Conservation (phyloP, 2,329 filamentous ascomycete species). For the Botryotinia narcissicola region DNA sequence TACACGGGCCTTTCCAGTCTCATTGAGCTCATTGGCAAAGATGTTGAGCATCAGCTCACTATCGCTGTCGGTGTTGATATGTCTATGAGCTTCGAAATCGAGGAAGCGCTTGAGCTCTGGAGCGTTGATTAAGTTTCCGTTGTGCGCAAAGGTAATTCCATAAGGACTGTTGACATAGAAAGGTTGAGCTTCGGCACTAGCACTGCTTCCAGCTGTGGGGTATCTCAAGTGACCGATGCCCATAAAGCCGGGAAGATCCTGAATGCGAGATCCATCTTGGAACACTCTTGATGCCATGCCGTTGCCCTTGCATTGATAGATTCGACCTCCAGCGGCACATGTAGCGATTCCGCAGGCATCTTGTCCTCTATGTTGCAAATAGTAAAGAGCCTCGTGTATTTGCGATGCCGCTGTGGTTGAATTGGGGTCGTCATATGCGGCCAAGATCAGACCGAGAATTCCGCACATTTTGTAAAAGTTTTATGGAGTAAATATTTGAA, state of each 20-base stretch:
- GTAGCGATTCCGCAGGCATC: slow-evolving; percentile 85
- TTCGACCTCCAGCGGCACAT: slow-evolving; percentile 70
- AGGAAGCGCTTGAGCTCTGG: slow-evolving; percentile 59
- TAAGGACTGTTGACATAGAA: slow-evolving; percentile 90
- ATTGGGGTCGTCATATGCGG: slow-evolving; percentile 49
- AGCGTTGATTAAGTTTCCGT: slow-evolving; percentile 85
- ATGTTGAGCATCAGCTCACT: slow-evolving; percentile 86
- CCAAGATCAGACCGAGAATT: slow-evolving; percentile 60
- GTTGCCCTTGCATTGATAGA: slow-evolving; percentile 88
- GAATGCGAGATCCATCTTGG: slow-evolving; percentile 70
- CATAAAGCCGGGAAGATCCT: slow-evolving; percentile 80
- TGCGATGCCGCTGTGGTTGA: slow-evolving; percentile 57
- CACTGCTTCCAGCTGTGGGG: slow-evolving; percentile 81
- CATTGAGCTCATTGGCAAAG: slow-evolving; percentile 77
- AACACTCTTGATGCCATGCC: slow-evolving; percentile 86
- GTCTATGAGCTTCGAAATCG: slow-evolving; percentile 40
- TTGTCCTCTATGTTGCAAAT: slow-evolving; percentile 71
- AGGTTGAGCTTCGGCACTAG: slow-evolving; percentile 83
- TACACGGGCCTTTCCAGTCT: slow-evolving; percentile 77
- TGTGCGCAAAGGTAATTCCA: slow-evolving; percentile 78
- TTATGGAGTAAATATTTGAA: not conserved
- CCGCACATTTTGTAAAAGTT: slow-evolving; percentile 53
- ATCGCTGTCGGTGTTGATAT: slow-evolving; percentile 78
- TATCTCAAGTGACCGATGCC: slow-evolving; percentile 84
- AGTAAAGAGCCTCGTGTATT: slow-evolving; percentile 69